Evolutionary conservation across 2,329 filamentous ascomycete species (phyloP).

Genomic region (Dryadomyces quercivorus): DNA sequence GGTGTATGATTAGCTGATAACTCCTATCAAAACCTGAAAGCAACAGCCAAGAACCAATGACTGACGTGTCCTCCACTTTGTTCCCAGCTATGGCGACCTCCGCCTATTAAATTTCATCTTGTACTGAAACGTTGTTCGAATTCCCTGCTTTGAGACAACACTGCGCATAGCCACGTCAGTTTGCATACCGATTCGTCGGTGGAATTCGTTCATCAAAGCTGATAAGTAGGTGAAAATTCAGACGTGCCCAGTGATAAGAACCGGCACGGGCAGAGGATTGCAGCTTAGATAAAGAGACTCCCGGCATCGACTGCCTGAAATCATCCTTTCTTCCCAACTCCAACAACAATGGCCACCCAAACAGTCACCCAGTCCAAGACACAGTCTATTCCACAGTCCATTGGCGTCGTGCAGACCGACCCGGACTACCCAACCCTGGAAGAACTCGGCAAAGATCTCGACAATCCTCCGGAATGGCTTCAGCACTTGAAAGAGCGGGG

Average conservation of each 20-base stretch:
- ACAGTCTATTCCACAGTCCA: neutral
- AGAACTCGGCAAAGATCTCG: neutral
- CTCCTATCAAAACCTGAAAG: neutral
- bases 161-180: too few relatives aligned
- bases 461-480: conserved; percentile 14
- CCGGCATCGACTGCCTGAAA: too few relatives aligned
- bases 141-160: too few relatives aligned
- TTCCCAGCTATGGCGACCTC: neutral
- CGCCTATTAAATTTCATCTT: too few relatives aligned
- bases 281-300: neutral
- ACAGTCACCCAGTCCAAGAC: neutral
- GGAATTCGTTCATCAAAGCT: too few relatives aligned
- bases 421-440: neutral
- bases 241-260: too few relatives aligned
- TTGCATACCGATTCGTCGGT: too few relatives aligned
- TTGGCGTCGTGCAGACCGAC: neutral
- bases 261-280: neutral
- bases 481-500: conserved; percentile 22
- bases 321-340: neutral
- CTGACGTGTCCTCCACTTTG: neutral
- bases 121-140: too few relatives aligned
- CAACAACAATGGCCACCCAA: neutral
- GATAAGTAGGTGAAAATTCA: too few relatives aligned
- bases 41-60: neutral
- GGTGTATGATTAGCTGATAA: neutral